A percentile compares a stretch with the other conserved stretches of the same genome.
phyloP scores from a whole-genome alignment of 2,329 filamentous ascomycete genomes.

The Colletotrichum nymphaeae region DNA sequence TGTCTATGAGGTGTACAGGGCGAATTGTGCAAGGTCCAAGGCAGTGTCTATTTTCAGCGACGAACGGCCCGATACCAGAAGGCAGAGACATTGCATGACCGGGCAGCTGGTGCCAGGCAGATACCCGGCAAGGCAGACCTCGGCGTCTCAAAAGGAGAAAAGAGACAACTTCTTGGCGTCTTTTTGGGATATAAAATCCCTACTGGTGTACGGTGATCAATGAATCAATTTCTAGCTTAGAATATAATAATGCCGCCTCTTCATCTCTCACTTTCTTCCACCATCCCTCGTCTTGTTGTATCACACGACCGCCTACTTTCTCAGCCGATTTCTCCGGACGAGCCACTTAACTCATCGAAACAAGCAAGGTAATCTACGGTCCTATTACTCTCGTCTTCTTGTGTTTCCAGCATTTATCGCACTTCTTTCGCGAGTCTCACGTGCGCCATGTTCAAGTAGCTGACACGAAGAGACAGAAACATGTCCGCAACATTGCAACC shows the following conservation, averaged over 20 bases:
- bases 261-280: not conserved
- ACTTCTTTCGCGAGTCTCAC: not conserved
- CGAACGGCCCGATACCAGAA: not conserved
- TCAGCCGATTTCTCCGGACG: not conserved
- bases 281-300: not conserved
- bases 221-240: not conserved
- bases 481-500: not conserved
- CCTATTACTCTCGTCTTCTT: too few species aligned
- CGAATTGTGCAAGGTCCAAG: not conserved
- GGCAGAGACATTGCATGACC: not conserved
- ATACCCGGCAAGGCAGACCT: not conserved
- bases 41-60: not conserved
- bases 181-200: not conserved
- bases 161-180: not conserved
- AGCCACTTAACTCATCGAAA: too few species aligned
- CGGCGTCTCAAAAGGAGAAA: not conserved
- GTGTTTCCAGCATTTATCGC: too few species aligned
- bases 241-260: fast-evolving
- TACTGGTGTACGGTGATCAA: not conserved
- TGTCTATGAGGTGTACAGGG: not conserved
- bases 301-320: not conserved
- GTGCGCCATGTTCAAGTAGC: not conserved
- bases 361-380: too few species aligned
- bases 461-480: not conserved
- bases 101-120: not conserved